phyloP scores from a whole-genome alignment of 169 alveolate species.

The Plasmodium gaboni region DNA sequence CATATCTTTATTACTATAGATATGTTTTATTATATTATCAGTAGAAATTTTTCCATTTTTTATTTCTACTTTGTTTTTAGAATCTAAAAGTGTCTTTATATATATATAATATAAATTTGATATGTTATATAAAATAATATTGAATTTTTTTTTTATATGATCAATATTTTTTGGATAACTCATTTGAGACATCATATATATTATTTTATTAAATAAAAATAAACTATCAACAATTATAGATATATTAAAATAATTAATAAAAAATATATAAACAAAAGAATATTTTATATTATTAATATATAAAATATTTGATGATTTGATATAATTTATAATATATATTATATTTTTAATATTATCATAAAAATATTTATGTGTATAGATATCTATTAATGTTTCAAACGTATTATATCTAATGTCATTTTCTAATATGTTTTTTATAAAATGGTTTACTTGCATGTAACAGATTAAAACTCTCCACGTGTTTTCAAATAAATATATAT shows the following conservation, averaged over 20 bases:
- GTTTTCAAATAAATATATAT: constrained; percentile 3
- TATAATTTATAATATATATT: neutral
- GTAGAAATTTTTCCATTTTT: neutral
- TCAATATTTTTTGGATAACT: too few species aligned
- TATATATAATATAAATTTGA: too few species aligned
- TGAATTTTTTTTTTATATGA: too few species aligned
- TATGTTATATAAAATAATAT: too few species aligned
- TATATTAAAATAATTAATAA: constrained; percentile 11
- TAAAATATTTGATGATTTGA: neutral
- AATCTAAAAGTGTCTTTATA: too few species aligned
- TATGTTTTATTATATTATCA: neutral
- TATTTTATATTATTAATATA: neutral
- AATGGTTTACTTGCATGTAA: constrained; percentile 13
- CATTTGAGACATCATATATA: constrained; percentile 3
- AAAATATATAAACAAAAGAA: constrained; percentile 8
- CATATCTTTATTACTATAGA: neutral
- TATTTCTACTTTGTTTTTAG: neutral
- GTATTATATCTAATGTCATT: constrained; percentile 19
- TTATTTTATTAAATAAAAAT: constrained; percentile 3
- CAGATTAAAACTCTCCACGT: constrained; percentile 13
- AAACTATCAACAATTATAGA: neutral
- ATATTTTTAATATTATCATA: constrained; percentile 13
- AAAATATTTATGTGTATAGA: constrained; percentile 6
- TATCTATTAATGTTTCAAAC: constrained; percentile 4
- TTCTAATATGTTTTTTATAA: constrained; percentile 12